Percentiles rank a stretch among this genome's conserved stretches.
Evolutionary conservation across 2,329 filamentous ascomycete species (phyloP).

Genomic region (Chrysosphaeria jannelii): DNA sequence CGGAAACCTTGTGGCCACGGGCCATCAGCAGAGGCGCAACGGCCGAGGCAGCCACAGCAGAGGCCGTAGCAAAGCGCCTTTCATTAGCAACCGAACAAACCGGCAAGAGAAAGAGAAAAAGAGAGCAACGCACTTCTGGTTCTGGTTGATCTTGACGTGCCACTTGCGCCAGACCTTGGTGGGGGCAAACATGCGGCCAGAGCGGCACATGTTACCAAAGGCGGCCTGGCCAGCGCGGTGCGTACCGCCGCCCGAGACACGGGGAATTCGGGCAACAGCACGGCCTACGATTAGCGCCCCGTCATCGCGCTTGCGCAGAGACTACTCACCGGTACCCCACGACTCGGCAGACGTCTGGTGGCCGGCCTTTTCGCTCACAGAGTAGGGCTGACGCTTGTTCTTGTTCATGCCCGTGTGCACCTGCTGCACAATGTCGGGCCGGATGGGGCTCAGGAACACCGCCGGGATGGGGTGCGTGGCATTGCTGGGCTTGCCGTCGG

Average conservation of each 20-base stretch:
- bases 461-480: constrained; percentile 76
- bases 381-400: constrained; percentile 99
- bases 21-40: constrained; percentile 84
- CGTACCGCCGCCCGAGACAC: constrained; percentile 99
- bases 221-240: constrained; percentile 99
- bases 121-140: constrained; percentile 37
- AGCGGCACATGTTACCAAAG: constrained; percentile 99
- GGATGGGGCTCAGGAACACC: constrained; percentile 94
- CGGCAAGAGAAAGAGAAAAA: neutral
- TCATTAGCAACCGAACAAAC: too few relatives aligned
- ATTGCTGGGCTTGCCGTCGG: constrained; percentile 77
- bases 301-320: constrained; percentile 2
- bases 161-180: constrained; percentile 99
- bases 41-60: constrained; percentile 86
- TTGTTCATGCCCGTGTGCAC: constrained; percentile 98
- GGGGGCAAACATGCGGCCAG: constrained; percentile 98
- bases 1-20: constrained; percentile 83
- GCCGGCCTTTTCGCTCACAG: constrained; percentile 99
- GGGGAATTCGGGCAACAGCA: constrained; percentile 98
- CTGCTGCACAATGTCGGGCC: constrained; percentile 95
- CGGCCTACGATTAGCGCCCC: constrained; percentile 40
- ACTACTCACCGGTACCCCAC: constrained; percentile 96
- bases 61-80: constrained; percentile 80
- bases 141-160: constrained; percentile 99
- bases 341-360: constrained; percentile 99